phyloP scores from a whole-genome alignment of 2,329 filamentous ascomycete species.

The Xylaria sp. region DNA sequence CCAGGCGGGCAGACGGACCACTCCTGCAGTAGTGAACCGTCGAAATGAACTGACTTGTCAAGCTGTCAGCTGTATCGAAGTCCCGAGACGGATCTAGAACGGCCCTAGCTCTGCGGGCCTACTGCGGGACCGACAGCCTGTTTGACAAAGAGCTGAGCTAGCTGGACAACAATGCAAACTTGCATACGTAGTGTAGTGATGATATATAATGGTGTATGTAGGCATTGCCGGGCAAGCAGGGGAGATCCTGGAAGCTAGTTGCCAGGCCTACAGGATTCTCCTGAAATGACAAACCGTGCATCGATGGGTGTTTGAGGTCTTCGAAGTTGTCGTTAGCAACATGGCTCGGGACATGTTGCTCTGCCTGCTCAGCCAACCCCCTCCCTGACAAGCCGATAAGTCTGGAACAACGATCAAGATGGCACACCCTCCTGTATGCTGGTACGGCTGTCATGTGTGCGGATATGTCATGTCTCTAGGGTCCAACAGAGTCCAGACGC shows the following conservation, averaged over 20 bases:
- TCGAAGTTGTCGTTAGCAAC: slow-evolving; percentile 3
- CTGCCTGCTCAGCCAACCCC: neutral
- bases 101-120: slow-evolving; percentile 25
- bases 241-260: slow-evolving; percentile 19
- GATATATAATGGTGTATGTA: neutral
- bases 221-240: slow-evolving; percentile 25
- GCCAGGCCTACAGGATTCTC: slow-evolving; percentile 16
- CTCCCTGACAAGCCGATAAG: neutral
- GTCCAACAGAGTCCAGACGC: slow-evolving; percentile 14
- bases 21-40: slow-evolving; percentile 29
- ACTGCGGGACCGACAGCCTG: slow-evolving; percentile 11
- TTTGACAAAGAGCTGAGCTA: slow-evolving; percentile 11
- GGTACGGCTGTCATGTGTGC: neutral
- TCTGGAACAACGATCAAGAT: neutral
- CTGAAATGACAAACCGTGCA: slow-evolving; percentile 22
- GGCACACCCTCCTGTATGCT: neutral
- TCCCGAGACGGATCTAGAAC: slow-evolving; percentile 31
- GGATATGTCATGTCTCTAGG: slow-evolving; percentile 12
- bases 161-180: neutral
- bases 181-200: neutral
- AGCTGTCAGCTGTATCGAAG: slow-evolving; percentile 29
- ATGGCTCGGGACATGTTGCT: slow-evolving; percentile 8
- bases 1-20: slow-evolving; percentile 19
- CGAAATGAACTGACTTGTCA: slow-evolving; percentile 25
- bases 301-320: slow-evolving; percentile 17